Percentiles rank a stretch among this genome's conserved stretches.
These are phyloP conservation scores for Claviceps purpurea DNA, from an alignment of 2,329 filamentous ascomycete genomes.

Conservation along the genomic window DNA sequence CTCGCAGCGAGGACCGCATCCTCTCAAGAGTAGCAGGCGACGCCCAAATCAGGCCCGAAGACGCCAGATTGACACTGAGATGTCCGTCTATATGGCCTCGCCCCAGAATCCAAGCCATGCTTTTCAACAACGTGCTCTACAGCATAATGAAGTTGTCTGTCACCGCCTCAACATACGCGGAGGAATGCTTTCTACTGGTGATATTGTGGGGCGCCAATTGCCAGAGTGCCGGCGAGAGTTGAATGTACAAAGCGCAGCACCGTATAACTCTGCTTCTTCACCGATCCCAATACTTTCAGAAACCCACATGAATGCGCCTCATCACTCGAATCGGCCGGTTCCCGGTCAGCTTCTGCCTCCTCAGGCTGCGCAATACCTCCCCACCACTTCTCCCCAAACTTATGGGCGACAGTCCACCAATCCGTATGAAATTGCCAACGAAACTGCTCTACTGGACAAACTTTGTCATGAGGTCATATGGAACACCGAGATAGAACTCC, in stretches of 20 bases:
- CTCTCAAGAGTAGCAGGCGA: slow-evolving; percentile 5
- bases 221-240: not conserved
- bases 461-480: slow-evolving; percentile 33
- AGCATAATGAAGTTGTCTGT: not conserved
- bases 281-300: not conserved
- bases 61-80: slow-evolving; percentile 46
- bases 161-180: not conserved
- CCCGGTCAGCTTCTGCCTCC: not conserved
- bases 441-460: slow-evolving; percentile 34
- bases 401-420: slow-evolving; percentile 20
- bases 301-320: not conserved
- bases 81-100: slow-evolving; percentile 42
- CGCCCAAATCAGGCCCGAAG: slow-evolving; percentile 46
- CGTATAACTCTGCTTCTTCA: not conserved
- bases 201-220: not conserved
- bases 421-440: slow-evolving; percentile 33
- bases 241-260: not conserved
- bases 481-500: slow-evolving; percentile 45
- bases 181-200: not conserved
- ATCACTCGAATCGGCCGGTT: not conserved
- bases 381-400: slow-evolving; percentile 12
- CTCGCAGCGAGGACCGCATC: slow-evolving; percentile 9
- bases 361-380: not conserved
- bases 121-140: not conserved
- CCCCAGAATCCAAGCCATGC: slow-evolving; percentile 7